phyloP scores from a whole-genome alignment of 1,139 yeast species.

The Saccharomycopsis phalli region DNA sequence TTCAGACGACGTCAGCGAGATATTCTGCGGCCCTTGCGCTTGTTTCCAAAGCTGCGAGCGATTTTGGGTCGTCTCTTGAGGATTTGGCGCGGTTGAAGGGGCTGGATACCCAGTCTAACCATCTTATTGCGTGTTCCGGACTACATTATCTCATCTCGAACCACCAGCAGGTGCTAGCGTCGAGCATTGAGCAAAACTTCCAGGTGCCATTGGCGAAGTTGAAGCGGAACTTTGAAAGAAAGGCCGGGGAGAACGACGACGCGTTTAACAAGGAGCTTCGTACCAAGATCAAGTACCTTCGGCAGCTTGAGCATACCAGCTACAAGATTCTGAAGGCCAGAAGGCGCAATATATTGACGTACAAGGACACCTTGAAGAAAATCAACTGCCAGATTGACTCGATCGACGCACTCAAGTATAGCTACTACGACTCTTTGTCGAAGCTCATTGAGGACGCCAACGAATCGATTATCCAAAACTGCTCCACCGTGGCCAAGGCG shows the following conservation, averaged over 20 bases:
- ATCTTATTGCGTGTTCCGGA: constrained; percentile 67
- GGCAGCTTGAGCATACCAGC: constrained; percentile 49
- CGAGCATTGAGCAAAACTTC: constrained; percentile 44
- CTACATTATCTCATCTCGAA: constrained; percentile 69
- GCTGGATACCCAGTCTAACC: constrained; percentile 53
- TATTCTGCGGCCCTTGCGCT: constrained; percentile 42
- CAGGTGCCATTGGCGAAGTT: constrained; percentile 45
- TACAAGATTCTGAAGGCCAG: constrained; percentile 45
- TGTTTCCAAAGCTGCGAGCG: constrained; percentile 58
- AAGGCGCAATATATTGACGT: constrained; percentile 51
- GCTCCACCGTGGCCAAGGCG: constrained; percentile 65
- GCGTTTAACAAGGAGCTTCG: constrained; percentile 47
- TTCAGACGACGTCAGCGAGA: constrained; percentile 42
- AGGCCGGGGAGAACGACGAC: constrained; percentile 37
- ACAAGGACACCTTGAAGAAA: constrained; percentile 55
- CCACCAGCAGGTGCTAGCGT: constrained; percentile 64
- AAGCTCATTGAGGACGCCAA: constrained; percentile 56
- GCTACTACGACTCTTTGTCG: constrained; percentile 54
- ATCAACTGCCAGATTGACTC: constrained; percentile 71
- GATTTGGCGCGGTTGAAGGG: constrained; percentile 63
- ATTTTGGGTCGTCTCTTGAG: constrained; percentile 67
- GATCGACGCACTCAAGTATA: constrained; percentile 66
- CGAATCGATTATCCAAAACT: constrained; percentile 40
- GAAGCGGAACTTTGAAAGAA: constrained; percentile 34
- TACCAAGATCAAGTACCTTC: constrained; percentile 40